Conservation (phyloP, 2,329 filamentous ascomycete species). For the Boeremia exigua region DNA sequence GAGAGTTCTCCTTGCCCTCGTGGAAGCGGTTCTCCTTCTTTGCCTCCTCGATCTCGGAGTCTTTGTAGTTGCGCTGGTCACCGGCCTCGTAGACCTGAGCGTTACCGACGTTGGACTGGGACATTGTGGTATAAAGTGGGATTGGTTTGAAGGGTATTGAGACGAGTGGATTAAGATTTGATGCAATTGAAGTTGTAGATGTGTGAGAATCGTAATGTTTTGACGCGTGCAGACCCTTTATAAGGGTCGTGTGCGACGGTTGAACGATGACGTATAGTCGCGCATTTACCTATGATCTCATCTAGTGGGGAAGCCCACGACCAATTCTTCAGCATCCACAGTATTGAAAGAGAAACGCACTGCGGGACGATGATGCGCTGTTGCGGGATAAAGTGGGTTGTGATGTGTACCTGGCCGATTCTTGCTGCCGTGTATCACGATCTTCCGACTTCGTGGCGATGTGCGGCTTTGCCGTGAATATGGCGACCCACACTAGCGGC, state of each 20-base stretch:
- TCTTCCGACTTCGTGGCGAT: conserved; percentile 13
- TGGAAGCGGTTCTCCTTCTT: conserved; percentile 67
- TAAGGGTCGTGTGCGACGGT: conserved; percentile 14
- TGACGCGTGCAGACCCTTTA: conserved; percentile 19
- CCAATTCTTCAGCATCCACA: conserved; percentile 19
- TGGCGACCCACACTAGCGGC: conserved; percentile 2
- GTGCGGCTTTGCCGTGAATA: conserved; percentile 4
- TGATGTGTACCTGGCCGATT: conserved; percentile 16
- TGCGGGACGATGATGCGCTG: conserved; percentile 16
- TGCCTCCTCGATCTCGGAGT: conserved; percentile 60
- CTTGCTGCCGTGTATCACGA: conserved; percentile 1
- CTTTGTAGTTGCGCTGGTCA: conserved; percentile 72
- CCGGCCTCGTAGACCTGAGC: conserved; percentile 73
- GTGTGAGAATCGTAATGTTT: not conserved
- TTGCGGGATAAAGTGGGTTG: conserved; percentile 15
- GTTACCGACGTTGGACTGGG: conserved; percentile 71
- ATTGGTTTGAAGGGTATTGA: conserved; percentile 1
- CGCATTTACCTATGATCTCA: conserved; percentile 27
- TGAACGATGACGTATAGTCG: conserved; percentile 28
- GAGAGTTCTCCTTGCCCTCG: conserved; percentile 74
- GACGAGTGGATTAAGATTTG: not conserved
- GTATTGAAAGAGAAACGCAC: conserved; percentile 19
- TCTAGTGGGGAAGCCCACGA: conserved; percentile 28
- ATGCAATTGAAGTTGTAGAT: conserved; percentile 3
- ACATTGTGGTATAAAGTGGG: conserved; percentile 49